Percentiles rank a stretch among this genome's conserved stretches.
Conservation (phyloP, 2,329 filamentous ascomycete species). For the Samsoniella hepiali region DNA sequence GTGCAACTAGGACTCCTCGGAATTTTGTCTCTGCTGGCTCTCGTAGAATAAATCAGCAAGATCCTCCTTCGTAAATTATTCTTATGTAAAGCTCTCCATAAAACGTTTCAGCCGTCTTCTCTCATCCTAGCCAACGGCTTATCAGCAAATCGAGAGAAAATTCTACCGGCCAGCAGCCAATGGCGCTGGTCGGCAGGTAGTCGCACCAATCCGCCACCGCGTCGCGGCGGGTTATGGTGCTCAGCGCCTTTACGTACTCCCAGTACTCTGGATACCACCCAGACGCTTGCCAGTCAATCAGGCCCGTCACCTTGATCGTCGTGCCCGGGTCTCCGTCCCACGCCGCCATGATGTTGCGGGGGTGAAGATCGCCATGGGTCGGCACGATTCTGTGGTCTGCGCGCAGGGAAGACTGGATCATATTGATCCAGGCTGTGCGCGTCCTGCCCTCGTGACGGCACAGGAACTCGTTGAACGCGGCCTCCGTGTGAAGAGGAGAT, state of each 20-base stretch:
- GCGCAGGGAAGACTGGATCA: not conserved
- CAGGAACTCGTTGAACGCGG: no score
- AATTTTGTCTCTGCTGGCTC: no score
- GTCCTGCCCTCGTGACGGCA: no score
- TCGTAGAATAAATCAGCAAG: no score
- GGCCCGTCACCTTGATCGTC: not conserved
- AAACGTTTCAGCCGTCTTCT: not conserved
- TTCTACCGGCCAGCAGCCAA: constrained; percentile 1
- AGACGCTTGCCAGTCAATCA: not conserved
- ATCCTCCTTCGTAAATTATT: no score
- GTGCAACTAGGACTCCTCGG: no score
- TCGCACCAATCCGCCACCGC: constrained; percentile 3
- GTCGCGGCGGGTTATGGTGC: not conserved
- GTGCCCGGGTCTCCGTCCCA: not conserved
- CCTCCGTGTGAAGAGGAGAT: no score
- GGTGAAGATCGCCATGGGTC: not conserved
- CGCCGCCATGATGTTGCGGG: not conserved
- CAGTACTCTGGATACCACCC: not conserved
- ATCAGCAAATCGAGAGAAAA: not conserved
- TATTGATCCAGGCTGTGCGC: no score
- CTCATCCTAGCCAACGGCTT: constrained; percentile 5
- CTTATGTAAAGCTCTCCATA: no score
- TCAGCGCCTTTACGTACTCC: not conserved
- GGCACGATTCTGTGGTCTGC: not conserved
- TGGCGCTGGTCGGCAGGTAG: constrained; percentile 2